Evolutionary conservation across 495 filamentous ascomycete species (phyloP).

Genomic region (Aspergillus kassunensis): DNA sequence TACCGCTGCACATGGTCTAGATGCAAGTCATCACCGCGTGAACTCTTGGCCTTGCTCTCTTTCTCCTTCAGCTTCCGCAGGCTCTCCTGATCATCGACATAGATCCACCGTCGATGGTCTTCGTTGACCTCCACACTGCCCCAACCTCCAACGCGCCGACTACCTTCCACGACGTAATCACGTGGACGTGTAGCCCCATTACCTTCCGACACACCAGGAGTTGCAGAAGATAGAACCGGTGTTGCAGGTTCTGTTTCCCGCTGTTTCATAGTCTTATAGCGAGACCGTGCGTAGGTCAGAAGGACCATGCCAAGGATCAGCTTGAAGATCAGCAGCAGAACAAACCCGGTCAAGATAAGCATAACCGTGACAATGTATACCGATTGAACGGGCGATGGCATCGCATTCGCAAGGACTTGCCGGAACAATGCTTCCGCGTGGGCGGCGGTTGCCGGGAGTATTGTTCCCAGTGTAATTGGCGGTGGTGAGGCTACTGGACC

Average conservation of each 20-base stretch:
- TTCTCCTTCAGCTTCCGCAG: constrained; percentile 63
- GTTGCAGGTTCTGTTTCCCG: constrained; percentile 52
- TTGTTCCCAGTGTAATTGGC: constrained; percentile 35
- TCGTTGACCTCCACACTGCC: constrained; percentile 85
- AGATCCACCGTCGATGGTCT: constrained; percentile 81
- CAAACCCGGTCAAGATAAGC: constrained; percentile 71
- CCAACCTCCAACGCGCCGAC: constrained; percentile 72
- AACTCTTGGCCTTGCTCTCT: constrained; percentile 58
- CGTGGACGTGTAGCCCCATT: constrained; percentile 21
- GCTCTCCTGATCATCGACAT: constrained; percentile 75
- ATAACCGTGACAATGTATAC: constrained; percentile 60
- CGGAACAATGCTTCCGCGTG: constrained; percentile 36
- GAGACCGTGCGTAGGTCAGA: constrained; percentile 64
- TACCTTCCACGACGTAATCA: constrained; percentile 61
- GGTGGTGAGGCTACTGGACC: constrained; percentile 26
- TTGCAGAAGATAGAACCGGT: constrained; percentile 9
- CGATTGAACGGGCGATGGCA: constrained; percentile 43
- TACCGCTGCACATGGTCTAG: constrained; percentile 75
- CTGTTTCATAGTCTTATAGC: constrained; percentile 77
- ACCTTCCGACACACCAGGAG: not conserved
- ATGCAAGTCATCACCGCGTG: constrained; percentile 50
- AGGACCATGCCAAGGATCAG: constrained; percentile 80
- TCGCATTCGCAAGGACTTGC: constrained; percentile 39
- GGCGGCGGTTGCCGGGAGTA: constrained; percentile 34
- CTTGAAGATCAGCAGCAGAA: constrained; percentile 74